phyloP scores from a whole-genome alignment of 768 basidiomycete species.

The Kwoniella sp. region DNA sequence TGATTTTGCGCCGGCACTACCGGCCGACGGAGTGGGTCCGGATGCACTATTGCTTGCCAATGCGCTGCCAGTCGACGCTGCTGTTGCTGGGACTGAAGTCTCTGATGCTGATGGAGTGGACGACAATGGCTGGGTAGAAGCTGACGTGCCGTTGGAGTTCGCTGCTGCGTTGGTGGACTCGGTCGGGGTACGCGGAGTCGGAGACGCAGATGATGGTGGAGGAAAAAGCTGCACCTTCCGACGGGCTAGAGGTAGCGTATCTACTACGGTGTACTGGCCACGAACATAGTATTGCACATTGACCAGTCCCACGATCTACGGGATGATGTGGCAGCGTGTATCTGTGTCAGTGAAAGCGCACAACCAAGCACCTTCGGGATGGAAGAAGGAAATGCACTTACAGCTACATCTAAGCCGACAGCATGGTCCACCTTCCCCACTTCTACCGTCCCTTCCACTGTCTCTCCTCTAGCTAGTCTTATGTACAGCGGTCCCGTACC shows the following conservation, averaged over 20 bases:
- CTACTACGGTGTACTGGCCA: slow-evolving; percentile 49
- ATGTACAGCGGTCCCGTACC: slow-evolving; percentile 43
- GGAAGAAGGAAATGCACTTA: slow-evolving; percentile 21
- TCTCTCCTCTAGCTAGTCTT: slow-evolving; percentile 31
- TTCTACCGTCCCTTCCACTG: slow-evolving; percentile 40
- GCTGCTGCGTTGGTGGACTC: background rate
- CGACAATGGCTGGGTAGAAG: background rate
- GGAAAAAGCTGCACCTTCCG: slow-evolving; percentile 31
- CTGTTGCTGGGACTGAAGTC: too few species aligned
- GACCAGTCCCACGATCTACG: slow-evolving; percentile 40
- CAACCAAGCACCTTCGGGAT: background rate
- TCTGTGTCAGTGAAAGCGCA: background rate
- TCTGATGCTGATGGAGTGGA: too few species aligned
- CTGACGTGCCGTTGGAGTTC: background rate
- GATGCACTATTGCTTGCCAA: too few species aligned
- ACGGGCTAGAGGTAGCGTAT: slow-evolving; percentile 40
- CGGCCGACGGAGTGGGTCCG: background rate
- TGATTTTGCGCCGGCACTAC: background rate
- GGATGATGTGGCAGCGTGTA: background rate
- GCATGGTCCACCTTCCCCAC: slow-evolving; percentile 48
- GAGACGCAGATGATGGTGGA: background rate
- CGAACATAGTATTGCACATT: slow-evolving; percentile 46
- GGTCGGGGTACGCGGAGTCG: too few species aligned
- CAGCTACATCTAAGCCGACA: slow-evolving; percentile 39
- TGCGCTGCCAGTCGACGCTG: too few species aligned